A percentile compares a stretch with the other conserved stretches of the same genome.
Conservation (phyloP, 2,329 filamentous ascomycete genomes). For the Phaeoacremonium minimum region DNA sequence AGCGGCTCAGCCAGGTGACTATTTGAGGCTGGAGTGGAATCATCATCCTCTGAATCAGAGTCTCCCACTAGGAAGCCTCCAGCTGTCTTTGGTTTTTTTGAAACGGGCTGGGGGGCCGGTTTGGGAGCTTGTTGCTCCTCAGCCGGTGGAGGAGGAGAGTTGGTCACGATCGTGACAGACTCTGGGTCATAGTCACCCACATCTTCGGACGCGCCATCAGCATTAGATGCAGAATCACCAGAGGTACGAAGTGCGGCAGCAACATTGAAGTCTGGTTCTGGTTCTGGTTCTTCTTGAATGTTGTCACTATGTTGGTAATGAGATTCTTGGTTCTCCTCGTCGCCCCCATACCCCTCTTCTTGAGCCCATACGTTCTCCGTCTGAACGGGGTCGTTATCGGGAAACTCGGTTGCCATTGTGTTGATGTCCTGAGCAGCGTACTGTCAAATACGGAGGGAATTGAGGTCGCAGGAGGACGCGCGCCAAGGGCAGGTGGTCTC, state of each 20-base stretch:
- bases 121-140: slow-evolving; percentile 21
- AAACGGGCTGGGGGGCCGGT: slow-evolving; percentile 29
- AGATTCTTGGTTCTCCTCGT: slow-evolving; percentile 51
- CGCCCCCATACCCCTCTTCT: slow-evolving; percentile 47
- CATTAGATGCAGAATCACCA: slow-evolving; percentile 39
- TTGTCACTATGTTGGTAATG: slow-evolving; percentile 50
- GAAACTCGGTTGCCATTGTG: slow-evolving; percentile 19
- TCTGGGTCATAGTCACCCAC: slow-evolving; percentile 56
- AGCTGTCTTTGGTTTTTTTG: slow-evolving; percentile 55
- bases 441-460: not conserved
- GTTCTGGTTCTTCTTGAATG: slow-evolving; percentile 50
- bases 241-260: slow-evolving; percentile 39
- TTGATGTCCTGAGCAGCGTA: slow-evolving; percentile 4
- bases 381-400: slow-evolving; percentile 14
- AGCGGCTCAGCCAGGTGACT: slow-evolving; percentile 9
- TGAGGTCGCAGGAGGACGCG: too few species aligned
- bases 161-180: slow-evolving; percentile 38
- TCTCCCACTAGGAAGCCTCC: slow-evolving; percentile 58
- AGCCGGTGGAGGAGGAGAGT: slow-evolving; percentile 17
- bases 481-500: not conserved
- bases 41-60: slow-evolving; percentile 53
- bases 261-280: slow-evolving; percentile 33
- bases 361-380: slow-evolving; percentile 43
- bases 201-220: slow-evolving; percentile 43
- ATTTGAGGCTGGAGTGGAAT: slow-evolving; percentile 19